A percentile compares a stretch with the other conserved stretches of the same genome.
Conservation (phyloP, 805 yeast species). For the Limtongia smithiae region DNA sequence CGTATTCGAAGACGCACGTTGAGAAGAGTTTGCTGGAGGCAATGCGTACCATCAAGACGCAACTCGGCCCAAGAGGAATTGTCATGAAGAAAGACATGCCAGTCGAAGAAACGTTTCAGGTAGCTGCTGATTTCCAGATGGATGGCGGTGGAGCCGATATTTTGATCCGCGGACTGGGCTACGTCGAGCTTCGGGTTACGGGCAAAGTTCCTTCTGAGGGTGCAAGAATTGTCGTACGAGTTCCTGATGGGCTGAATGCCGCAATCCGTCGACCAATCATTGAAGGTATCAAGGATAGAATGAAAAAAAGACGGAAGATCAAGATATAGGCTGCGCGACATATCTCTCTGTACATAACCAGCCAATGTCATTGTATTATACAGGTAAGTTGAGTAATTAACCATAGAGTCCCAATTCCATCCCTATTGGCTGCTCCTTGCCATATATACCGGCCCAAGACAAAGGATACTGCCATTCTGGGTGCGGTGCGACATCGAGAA, state of each 20-base stretch:
- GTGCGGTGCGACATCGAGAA: constrained; percentile 31
- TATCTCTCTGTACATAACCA: too few species aligned
- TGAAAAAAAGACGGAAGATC: not conserved
- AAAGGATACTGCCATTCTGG: constrained; percentile 52
- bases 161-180: constrained; percentile 37
- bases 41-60: constrained; percentile 17
- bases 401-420: constrained; percentile 76
- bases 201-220: constrained; percentile 36
- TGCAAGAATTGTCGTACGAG: constrained; percentile 30
- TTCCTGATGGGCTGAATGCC: constrained; percentile 31
- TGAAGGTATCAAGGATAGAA: constrained; percentile 2
- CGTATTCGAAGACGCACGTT: constrained; percentile 26
- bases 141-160: constrained; percentile 30
- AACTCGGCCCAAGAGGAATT: too few species aligned
- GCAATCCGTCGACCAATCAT: constrained; percentile 26
- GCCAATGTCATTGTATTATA: too few species aligned
- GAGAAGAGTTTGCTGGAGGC: constrained; percentile 31
- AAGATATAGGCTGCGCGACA: too few species aligned
- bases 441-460: constrained; percentile 86
- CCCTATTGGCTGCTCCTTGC: constrained; percentile 64
- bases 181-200: constrained; percentile 33
- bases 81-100: constrained; percentile 30
- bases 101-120: constrained; percentile 5
- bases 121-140: constrained; percentile 8
- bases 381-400: constrained; percentile 31